phyloP scores from a whole-genome alignment of 495 filamentous ascomycete species.

The Pseudevernia furfuracea region DNA sequence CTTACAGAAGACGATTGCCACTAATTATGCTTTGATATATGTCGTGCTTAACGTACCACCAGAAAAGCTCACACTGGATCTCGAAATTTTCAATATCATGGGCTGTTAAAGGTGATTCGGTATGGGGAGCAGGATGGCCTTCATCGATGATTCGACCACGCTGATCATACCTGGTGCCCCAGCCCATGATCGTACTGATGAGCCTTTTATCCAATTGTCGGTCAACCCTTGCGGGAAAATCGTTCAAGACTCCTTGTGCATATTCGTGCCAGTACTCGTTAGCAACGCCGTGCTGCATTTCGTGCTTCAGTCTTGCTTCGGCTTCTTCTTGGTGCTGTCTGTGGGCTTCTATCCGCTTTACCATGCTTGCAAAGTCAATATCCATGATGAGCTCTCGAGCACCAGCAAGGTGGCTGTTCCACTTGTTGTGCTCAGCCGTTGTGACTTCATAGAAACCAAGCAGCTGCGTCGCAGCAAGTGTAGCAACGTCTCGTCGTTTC shows the following conservation, averaged over 20 bases:
- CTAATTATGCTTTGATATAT: constrained; percentile 84
- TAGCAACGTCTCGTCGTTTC: constrained; percentile 69
- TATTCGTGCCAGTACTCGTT: constrained; percentile 14
- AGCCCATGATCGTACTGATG: constrained; percentile 40
- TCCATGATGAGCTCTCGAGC: constrained; percentile 76
- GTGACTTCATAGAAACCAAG: constrained; percentile 92
- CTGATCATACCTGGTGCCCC: constrained; percentile 39
- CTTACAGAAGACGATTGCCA: constrained; percentile 77
- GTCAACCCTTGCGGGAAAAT: constrained; percentile 39
- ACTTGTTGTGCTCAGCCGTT: constrained; percentile 89
- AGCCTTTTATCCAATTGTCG: constrained; percentile 36
- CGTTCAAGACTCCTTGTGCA: constrained; percentile 9
- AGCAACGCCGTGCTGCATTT: background rate
- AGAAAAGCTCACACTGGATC: constrained; percentile 79
- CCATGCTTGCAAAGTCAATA: constrained; percentile 66
- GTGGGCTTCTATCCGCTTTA: constrained; percentile 57
- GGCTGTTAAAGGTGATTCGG: constrained; percentile 45
- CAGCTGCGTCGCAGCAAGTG: constrained; percentile 79
- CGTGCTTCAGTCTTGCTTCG: constrained; percentile 6
- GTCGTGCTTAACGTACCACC: constrained; percentile 96
- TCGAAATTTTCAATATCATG: constrained; percentile 73
- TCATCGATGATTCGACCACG: constrained; percentile 38
- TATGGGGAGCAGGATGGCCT: constrained; percentile 22
- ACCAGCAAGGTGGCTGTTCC: constrained; percentile 85
- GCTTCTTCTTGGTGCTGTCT: constrained; percentile 22